Base-by-base conservation (phyloP, 345 rosid genomes). In the Gossypium longicalyx region DNA sequence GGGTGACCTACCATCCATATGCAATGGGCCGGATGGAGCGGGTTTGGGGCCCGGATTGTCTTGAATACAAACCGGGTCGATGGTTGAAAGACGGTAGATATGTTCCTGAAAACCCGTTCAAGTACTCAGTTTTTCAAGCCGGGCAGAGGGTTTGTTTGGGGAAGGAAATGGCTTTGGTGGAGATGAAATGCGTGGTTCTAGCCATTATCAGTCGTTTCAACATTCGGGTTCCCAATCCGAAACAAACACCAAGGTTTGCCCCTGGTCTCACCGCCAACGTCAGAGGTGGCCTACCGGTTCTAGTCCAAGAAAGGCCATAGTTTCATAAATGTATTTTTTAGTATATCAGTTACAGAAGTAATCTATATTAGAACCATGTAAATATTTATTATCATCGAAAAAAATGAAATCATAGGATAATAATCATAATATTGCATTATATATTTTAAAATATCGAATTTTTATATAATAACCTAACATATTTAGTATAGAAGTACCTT, bases 251-350 rank as follows among this genome's bases (percentile, higher is more conserved):
- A 0, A 81, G 77, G 78, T 93, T 91, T 45, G 80, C 83, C 3
- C 91, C 98, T 0, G 96, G 98, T 20, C 86, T 93, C 7, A 90
- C 98, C 0, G 91, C 97, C 53, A 90, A 89, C 34, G 82, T 93
- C 58, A 78, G 77, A 15, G 97, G 94, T 45, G 98, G 98, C 11
- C 79, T 93, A 22, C 90, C 82, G 72, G 91, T 84, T 43, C 1
- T 73, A 67, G 78, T 54, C 19, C 70, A 77, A 58, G 83, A 84
- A 84, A 85, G 48, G 17, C 25, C 38, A 17, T 45, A 8, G 58
- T 17, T 17, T 54, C 58, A n/a, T n/a, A 8, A 54, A n/a, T n/a
- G 22, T 54, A n/a, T n/a, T 54, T 54, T 7, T 10, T 1, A 54
- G n/a, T 7, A n/a, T n/a, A 54, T 17, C 19, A 54, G 22, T 53